Base-by-base conservation (phyloP, 2,329 filamentous ascomycete genomes). In the Metarhizium rileyi region DNA sequence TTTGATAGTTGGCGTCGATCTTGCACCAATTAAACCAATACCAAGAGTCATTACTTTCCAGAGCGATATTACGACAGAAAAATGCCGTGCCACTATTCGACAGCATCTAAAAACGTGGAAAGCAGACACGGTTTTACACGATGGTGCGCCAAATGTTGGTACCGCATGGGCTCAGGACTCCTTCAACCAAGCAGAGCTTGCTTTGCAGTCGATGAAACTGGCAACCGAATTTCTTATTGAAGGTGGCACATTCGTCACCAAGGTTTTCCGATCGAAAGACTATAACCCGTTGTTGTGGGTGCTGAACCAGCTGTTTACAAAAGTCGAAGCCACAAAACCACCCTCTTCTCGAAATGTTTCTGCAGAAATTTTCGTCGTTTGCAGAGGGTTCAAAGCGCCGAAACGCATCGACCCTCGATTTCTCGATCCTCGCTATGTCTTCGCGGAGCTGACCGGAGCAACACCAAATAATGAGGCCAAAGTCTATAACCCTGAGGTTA, bases 321-420 rank as follows among this genome's bases (percentile, higher is more conserved):
- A 93, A 57, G 93, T 98, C 55, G 91, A 98, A 65, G 91, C 94
- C 45, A 98, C 93, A 5, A 98, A 98, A 68, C 93, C 93, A 3
- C 93, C 93, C 0, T 95, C 90, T 0, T 95, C 89, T 8, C 80
- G 93, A 73, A 96, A 95, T 61, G 91, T 98, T 47, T 96, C 90
- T 7, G 93, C 93, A 56, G 93, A 98, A 74, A 97, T 97, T 38
- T 98, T 98, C 73, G 91, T 97, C 55, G 93, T 98, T 30, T 97
- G 91, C 70, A 82, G 85, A 57, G 93, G 91, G 20, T 98, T 83
- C 75, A 97, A 96, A 70, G 91, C 91, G 0, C 93, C 93, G 3
- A 97, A 96, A 70, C 80, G 83, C 55, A 81, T 98, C 52, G 93
- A 98, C 62, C 90, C 91, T 9, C 87, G 87, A 57, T 94, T 98